Evolutionary conservation across 192 early-diverging fungal genomes (phyloP), one percentile per base, ranked within the genome.

Genomic region (Coemansia sp.): DNA sequence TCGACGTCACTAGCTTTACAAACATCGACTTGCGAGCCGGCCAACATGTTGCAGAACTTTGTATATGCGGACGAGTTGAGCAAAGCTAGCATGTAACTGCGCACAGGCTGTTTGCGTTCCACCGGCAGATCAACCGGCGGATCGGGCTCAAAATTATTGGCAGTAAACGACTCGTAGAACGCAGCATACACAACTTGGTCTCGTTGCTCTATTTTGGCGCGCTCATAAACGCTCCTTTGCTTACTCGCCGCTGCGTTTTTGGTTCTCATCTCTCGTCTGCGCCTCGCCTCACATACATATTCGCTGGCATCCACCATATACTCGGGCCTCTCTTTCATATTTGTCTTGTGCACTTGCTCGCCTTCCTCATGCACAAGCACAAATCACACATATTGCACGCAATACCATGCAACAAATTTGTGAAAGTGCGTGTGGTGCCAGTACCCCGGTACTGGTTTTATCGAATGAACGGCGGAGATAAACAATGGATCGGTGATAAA

Each of bases 351-450:
- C 47, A 69, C 47, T 0, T 0, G 8, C 14, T n/a, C 50, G 1
- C 66, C 67, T 3, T 54, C 38, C 8, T 66, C 64, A 17, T 62
- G 54, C 2, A 38, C 39, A 8, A 69, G 50, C n/a, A 73, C 66
- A 67, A 66, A 79, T 67, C 76, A 79, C n/a, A 73, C 24, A 12
- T 73, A 69, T 64, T 79, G 76, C 15, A 60, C 23, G 6, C 57
- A 50, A 48, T 79, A 79, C 76, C 76, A 79, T 6, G 10, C 22
- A 12, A 67, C 41, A 57, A 79, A 79, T 14, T 54, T 23, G 37
- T 65, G 48, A 38, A 56, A 79, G 7, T 59, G 12, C 22, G 32
- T 52, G 14, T 57, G 43, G 10, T 19, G 15, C 76, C 76, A 79
- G 60, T 60, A 67, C 2, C 25, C 19, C 0, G 23, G 39, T 2